Evolutionary conservation across 345 rosid genomes (phyloP).

Genomic region (Citrus unshiu): DNA sequence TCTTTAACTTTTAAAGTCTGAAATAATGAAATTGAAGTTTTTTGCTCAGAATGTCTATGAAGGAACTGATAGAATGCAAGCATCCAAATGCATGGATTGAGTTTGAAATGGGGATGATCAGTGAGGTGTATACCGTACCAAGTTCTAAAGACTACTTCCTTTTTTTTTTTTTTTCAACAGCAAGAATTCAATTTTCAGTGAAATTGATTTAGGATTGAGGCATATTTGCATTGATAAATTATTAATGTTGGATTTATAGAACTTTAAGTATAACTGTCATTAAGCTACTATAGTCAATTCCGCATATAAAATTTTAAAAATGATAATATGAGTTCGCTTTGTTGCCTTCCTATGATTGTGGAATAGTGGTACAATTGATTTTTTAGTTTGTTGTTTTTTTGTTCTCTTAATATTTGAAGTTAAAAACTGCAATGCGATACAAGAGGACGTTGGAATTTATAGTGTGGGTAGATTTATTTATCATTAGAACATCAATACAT

Average conservation of each 20-base stretch:
- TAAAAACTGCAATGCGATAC: not conserved
- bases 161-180: not conserved
- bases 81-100: constrained; percentile 90
- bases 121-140: constrained; percentile 51
- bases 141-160: not conserved
- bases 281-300: not conserved
- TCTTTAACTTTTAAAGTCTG: not conserved
- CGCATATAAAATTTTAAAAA: not conserved
- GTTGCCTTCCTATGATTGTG: not conserved
- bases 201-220: not conserved
- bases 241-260: not conserved
- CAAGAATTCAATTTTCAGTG: not conserved
- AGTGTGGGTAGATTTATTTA: not conserved
- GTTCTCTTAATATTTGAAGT: not conserved
- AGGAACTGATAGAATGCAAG: constrained; percentile 71
- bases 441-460: not conserved
- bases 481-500: not conserved
- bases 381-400: not conserved
- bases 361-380: not conserved
- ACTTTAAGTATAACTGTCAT: too few species aligned
- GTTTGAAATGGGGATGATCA: constrained; percentile 77
- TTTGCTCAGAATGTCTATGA: constrained; percentile 67
- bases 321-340: too few species aligned
- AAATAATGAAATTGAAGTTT: constrained; percentile 21
- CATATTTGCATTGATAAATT: not conserved